These are phyloP conservation scores for Copromyces sp. DNA, from an alignment of 495 filamentous ascomycete genomes.

Conservation along the genomic window DNA sequence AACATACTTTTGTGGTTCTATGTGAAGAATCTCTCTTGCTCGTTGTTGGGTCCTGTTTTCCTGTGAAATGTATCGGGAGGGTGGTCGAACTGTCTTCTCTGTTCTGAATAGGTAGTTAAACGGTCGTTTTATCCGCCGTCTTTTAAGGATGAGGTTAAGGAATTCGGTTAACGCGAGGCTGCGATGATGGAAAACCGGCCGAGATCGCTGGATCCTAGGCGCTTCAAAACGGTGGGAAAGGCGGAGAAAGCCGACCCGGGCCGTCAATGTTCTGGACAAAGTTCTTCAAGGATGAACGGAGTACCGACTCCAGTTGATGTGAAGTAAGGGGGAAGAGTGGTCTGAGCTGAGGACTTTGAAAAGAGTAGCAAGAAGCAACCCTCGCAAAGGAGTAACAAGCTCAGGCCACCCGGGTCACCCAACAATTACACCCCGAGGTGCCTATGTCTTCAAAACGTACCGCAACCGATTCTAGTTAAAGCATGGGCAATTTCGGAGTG, in stretches of 20 bases:
- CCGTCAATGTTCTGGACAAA: neutral
- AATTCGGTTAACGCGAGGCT: neutral
- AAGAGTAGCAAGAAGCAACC: neutral
- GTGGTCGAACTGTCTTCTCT: neutral
- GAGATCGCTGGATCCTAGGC: neutral
- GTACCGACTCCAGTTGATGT: neutral
- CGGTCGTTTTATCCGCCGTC: neutral
- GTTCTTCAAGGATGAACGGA: neutral
- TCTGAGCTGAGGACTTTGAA: neutral
- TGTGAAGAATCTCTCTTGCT: neutral
- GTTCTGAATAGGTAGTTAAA: neutral
- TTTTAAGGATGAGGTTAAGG: neutral
- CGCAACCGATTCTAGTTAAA: neutral
- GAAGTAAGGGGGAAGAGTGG: neutral
- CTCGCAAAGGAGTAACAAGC: neutral
- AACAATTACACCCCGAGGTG: neutral
- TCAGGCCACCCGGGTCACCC: neutral
- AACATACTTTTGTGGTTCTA: neutral
- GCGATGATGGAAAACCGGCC: neutral
- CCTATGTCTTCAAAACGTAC: neutral
- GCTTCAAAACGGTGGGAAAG: neutral
- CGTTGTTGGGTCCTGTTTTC: neutral
- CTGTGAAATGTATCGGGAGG: neutral
- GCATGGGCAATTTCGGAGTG: neutral
- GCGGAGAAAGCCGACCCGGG: neutral